Conservation (phyloP, 2,329 filamentous ascomycete genomes). For the Cadophora malorum region DNA sequence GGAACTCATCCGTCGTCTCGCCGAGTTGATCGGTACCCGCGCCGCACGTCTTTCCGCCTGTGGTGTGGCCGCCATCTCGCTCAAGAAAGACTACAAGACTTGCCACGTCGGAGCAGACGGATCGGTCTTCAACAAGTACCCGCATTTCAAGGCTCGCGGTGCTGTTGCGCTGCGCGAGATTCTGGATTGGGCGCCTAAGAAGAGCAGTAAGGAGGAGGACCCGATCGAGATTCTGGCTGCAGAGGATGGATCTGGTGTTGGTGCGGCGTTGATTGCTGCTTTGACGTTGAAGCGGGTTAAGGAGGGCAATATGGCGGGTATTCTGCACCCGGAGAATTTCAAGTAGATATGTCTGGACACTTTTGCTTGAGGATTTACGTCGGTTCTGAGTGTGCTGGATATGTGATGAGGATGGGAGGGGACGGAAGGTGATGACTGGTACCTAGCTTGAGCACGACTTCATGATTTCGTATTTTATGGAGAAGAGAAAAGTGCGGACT, state of each 20-base stretch:
- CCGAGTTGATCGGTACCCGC: slow-evolving; percentile 93
- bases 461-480: slow-evolving; percentile 4
- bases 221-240: slow-evolving; percentile 87
- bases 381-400: background rate
- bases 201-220: slow-evolving; percentile 74
- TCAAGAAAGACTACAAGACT: slow-evolving; percentile 87
- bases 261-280: slow-evolving; percentile 89
- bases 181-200: slow-evolving; percentile 86
- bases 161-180: slow-evolving; percentile 92
- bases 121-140: slow-evolving; percentile 99
- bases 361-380: background rate
- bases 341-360: slow-evolving; percentile 42
- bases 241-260: slow-evolving; percentile 97
- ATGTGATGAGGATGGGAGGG: background rate
- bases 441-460: background rate
- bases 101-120: slow-evolving; percentile 97
- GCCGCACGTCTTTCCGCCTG: slow-evolving; percentile 92
- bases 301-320: slow-evolving; percentile 67
- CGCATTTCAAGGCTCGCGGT: slow-evolving; percentile 93
- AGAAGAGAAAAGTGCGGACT: background rate
- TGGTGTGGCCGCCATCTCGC: slow-evolving; percentile 94
- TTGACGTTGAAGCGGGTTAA: slow-evolving; percentile 69
- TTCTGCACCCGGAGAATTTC: slow-evolving; percentile 70
- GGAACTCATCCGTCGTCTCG: slow-evolving; percentile 85
- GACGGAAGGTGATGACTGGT: background rate